Percentiles rank a stretch among this genome's conserved stretches.
phyloP scores from a whole-genome alignment of 192 early-diverging fungal species.

The Coemansia guatemalensis region DNA sequence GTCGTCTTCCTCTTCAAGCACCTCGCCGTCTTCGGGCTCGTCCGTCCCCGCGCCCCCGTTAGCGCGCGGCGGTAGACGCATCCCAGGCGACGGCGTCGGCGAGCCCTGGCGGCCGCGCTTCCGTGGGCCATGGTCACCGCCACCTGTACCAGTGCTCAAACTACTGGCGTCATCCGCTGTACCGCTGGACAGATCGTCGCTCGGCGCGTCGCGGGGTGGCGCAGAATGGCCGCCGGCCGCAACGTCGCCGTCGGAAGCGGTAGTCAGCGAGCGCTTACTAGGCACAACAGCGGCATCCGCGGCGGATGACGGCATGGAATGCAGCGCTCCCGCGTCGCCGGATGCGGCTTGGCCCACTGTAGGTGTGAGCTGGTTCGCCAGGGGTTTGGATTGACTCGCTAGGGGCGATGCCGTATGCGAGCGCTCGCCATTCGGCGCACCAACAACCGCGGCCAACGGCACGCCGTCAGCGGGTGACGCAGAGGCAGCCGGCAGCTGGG shows the following conservation, averaged over 20 bases:
- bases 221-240: not conserved
- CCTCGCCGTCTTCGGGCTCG: conserved; percentile 50
- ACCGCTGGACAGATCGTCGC: not conserved
- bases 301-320: not conserved
- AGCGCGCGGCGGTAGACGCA: not conserved
- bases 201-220: not conserved
- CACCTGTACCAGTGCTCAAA: conserved; percentile 8
- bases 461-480: not conserved
- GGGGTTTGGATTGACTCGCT: too few relatives aligned
- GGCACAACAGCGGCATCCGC: conserved; percentile 30
- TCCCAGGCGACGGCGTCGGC: conserved; percentile 17
- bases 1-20: conserved; percentile 43
- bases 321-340: too few relatives aligned
- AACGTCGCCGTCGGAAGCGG: conserved; percentile 11
- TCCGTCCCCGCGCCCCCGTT: conserved; percentile 43
- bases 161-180: not conserved
- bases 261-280: conserved; percentile 42
- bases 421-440: not conserved
- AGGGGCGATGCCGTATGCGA: too few relatives aligned
- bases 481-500: not conserved
- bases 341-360: too few relatives aligned
- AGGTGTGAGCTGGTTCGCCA: too few relatives aligned
- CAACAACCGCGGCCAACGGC: not conserved
- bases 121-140: conserved; percentile 26
- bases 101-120: conserved; percentile 43